Conservation (phyloP, 805 yeast species). For the Yamadazyma scolyti region DNA sequence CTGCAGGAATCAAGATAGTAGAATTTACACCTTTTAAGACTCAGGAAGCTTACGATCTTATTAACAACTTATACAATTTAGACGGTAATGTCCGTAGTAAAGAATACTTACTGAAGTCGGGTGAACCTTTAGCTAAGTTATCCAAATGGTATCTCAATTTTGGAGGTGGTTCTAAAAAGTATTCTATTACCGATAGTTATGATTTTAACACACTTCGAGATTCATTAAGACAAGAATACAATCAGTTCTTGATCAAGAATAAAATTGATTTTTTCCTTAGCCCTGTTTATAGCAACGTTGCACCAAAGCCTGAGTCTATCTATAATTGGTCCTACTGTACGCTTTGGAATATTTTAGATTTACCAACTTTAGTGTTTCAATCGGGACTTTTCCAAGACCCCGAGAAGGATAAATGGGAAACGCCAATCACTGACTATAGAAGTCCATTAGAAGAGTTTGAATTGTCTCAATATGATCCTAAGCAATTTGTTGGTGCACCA, state of each 20-base stretch:
- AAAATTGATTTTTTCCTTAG: constrained; percentile 63
- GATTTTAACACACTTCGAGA: constrained; percentile 55
- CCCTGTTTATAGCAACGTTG: constrained; percentile 66
- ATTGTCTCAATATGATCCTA: constrained; percentile 43
- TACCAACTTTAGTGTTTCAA: constrained; percentile 64
- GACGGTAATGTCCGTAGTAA: constrained; percentile 65
- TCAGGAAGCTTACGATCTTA: constrained; percentile 58
- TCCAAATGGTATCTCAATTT: constrained; percentile 57
- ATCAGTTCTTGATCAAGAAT: constrained; percentile 47
- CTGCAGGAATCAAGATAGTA: constrained; percentile 55
- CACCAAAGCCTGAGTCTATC: constrained; percentile 60
- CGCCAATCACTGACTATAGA: constrained; percentile 32
- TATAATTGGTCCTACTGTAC: constrained; percentile 81
- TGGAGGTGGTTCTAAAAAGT: constrained; percentile 52
- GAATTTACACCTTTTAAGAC: constrained; percentile 57
- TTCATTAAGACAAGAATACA: constrained; percentile 52
- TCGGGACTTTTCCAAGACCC: constrained; percentile 61
- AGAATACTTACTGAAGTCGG: constrained; percentile 49
- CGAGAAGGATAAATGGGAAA: constrained; percentile 45
- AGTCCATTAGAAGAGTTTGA: constrained; percentile 47
- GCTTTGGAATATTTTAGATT: constrained; percentile 67
- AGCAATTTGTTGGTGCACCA: constrained; percentile 48
- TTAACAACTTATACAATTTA: constrained; percentile 50
- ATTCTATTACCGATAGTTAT: constrained; percentile 49
- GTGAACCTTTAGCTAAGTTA: constrained; percentile 65